A percentile compares a stretch with the other conserved stretches of the same genome.
Conservation (phyloP, 176 grass and related monocot species). For the Zea mays region DNA sequence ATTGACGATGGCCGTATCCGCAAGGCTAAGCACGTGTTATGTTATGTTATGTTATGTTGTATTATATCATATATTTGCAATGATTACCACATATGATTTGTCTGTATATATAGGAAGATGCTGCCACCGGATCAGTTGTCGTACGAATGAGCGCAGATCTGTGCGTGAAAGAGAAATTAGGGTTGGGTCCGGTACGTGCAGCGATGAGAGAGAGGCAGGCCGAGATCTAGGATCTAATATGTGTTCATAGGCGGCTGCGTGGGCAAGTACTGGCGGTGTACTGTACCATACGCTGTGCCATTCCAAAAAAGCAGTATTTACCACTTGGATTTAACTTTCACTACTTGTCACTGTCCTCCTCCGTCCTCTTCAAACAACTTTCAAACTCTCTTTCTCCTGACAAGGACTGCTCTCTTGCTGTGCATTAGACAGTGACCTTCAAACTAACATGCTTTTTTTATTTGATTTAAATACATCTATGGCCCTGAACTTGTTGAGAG, state of each 20-base stretch:
- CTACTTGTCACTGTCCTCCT: conserved; percentile 48
- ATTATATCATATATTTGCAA: too few species aligned
- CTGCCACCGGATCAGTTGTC: too few species aligned
- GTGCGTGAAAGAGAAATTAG: conserved; percentile 12
- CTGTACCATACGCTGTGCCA: conserved; percentile 12
- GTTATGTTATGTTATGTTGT: too few species aligned
- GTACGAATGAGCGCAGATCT: conserved; percentile 9
- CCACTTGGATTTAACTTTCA: conserved; percentile 43
- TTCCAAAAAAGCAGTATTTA: conserved; percentile 30
- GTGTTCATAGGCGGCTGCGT: conserved; percentile 13
- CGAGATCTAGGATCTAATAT: conserved; percentile 2
- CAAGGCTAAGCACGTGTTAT: too few species aligned
- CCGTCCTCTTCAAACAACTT: conserved; percentile 30
- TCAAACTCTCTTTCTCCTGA: conserved; percentile 36
- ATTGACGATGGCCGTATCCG: too few species aligned
- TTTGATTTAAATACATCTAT: too few species aligned
- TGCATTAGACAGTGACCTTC: not conserved
- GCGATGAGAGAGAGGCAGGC: not conserved
- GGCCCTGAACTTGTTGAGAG: too few species aligned
- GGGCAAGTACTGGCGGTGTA: conserved; percentile 27
- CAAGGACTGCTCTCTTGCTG: conserved; percentile 3
- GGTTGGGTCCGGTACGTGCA: not conserved
- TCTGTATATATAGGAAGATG: too few species aligned
- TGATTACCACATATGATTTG: too few species aligned
- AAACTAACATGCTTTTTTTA: not conserved